Percentiles rank a stretch among this genome's conserved stretches.
phyloP scores from a whole-genome alignment of 805 yeast genomes.

The Wickerhamomyces xylosicus region DNA sequence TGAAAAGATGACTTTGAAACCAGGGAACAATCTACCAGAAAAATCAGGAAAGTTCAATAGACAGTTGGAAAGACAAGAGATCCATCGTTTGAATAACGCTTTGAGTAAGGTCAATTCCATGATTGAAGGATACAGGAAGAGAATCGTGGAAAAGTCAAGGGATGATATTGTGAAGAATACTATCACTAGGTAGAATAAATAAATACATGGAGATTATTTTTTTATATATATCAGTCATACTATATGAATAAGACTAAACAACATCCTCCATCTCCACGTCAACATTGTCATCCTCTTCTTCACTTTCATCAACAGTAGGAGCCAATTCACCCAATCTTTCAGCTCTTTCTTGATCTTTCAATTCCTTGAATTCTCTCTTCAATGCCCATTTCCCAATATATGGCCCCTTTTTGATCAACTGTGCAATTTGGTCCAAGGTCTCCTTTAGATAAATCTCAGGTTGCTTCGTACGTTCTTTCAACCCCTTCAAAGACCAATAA shows the following conservation, averaged over 20 bases:
- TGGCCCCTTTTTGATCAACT: constrained; percentile 88
- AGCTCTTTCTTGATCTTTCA: constrained; percentile 67
- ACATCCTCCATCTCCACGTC: constrained; percentile 74
- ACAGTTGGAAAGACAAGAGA: constrained; percentile 56
- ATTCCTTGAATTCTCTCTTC: constrained; percentile 79
- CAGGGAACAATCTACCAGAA: constrained; percentile 42
- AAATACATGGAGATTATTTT: no score
- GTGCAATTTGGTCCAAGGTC: constrained; percentile 82
- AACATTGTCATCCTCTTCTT: constrained; percentile 54
- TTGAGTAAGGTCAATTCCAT: constrained; percentile 33
- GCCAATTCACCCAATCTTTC: constrained; percentile 47
- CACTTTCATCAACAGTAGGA: constrained; percentile 22
- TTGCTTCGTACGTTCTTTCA: constrained; percentile 88
- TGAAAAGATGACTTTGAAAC: constrained; percentile 59
- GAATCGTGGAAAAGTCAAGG: constrained; percentile 18
- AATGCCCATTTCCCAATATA: constrained; percentile 86
- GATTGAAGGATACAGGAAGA: constrained; percentile 29
- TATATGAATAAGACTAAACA: no score
- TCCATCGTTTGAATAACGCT: constrained; percentile 42
- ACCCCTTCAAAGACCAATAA: constrained; percentile 92
- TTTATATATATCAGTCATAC: no score
- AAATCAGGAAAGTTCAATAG: constrained; percentile 30
- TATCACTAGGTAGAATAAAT: background rate
- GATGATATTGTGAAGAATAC: background rate
- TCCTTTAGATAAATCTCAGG: constrained; percentile 92